Evolutionary conservation across 768 basidiomycete species (phyloP), one percentile per base, ranked within the genome.

Genomic region (Sarcodon sp.): DNA sequence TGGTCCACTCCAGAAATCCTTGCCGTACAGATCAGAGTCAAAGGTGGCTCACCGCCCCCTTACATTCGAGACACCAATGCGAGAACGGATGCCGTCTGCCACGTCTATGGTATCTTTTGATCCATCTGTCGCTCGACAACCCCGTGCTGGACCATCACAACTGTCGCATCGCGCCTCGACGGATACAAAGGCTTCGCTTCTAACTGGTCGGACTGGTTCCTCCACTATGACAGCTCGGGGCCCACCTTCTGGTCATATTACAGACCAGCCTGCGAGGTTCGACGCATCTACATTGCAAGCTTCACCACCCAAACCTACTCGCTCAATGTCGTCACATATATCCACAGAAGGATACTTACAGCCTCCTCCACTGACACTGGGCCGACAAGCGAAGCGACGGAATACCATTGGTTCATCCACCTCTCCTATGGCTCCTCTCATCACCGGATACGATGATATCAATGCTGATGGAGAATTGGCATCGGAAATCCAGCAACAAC

Each of bases 401-500:
- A 84, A 87, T 56, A 87, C 86, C 2, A 86, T 77, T 0, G 83
- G 85, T 3, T 77, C 80, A 0, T 45, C 57, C 49, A 10, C 41
- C 53, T 7, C 47, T 49, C 16, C 57, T 50, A 36, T 46, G 34
- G 18, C 36, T 11, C n/a, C 46, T 44, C 38, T 50, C 51, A n/a
- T 44, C 54, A n/a, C 48, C 51, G 35, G 10, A 47, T 55, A 55
- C 45, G 72, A 75, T 44, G 68, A 69, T 4, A 54, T 57, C 0
- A 68, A 69, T 37, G 64, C 66, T 13, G 66, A 69, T 31, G 72
- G 66, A 33, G 83, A 79, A 54, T 71, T 90, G 0, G 83, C 82
- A 38, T 71, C 76, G 32, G 88, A 91, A 57, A 96, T 96, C 39
- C 76, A 91, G 57, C 70, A 80, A n/a, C 86, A 92, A 54, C 89